These are phyloP conservation scores for Bodo saltans DNA, from an alignment of 78 protist genomes.

Conservation along the genomic window DNA sequence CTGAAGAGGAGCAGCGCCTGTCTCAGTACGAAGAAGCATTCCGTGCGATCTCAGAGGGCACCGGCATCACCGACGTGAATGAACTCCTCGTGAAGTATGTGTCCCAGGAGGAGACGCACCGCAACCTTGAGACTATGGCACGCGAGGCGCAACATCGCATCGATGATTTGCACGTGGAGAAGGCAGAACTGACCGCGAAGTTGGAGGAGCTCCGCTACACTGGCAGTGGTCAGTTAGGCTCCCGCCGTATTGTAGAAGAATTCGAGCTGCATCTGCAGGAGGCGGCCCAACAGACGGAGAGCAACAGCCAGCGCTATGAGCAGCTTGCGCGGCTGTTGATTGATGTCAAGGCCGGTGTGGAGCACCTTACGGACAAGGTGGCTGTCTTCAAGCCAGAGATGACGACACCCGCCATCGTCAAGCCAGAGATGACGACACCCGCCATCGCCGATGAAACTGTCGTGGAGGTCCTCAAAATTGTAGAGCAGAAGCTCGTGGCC, in stretches of 20 bases:
- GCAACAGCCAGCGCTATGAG: constrained; percentile 1
- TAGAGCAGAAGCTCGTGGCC: background rate
- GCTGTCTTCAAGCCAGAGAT: background rate
- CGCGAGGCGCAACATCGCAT: constrained; percentile 21
- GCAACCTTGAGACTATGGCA: background rate
- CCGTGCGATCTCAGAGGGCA: constrained; percentile 60
- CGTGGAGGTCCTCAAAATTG: constrained; percentile 12
- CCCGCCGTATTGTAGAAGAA: constrained; percentile 40
- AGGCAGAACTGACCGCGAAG: background rate
- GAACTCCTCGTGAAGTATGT: constrained; percentile 56
- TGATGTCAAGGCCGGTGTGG: constrained; percentile 60
- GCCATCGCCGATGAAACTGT: background rate
- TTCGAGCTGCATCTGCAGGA: constrained; percentile 32
- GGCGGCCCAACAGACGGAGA: background rate
- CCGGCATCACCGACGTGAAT: constrained; percentile 52
- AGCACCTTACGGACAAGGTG: constrained; percentile 53
- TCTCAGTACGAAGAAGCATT: constrained; percentile 2
- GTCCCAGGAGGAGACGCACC: constrained; percentile 53
- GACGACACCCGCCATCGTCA: background rate
- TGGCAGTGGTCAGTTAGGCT: constrained; percentile 36
- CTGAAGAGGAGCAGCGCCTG: background rate
- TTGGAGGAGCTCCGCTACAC: constrained; percentile 50
- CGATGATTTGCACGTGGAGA: constrained; percentile 1
- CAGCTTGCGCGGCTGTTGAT: constrained; percentile 43
- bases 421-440: background rate